Evolutionary conservation across 2,329 filamentous ascomycete genomes (phyloP), one percentile per base, ranked within the genome.

Genomic region (Apiospora sp.): DNA sequence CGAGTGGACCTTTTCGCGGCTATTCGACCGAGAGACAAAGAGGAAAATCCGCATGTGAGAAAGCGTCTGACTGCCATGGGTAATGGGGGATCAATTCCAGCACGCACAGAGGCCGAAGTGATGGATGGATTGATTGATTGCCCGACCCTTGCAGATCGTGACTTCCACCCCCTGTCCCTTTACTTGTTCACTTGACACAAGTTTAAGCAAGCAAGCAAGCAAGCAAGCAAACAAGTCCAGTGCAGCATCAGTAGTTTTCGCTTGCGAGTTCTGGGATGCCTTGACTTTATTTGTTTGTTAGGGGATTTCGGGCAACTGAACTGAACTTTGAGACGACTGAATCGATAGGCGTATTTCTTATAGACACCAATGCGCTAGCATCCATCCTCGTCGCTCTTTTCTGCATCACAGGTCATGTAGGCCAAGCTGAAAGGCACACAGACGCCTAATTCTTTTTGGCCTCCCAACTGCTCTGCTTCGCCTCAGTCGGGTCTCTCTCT

Each of bases 21-120:
- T 64, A 64, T 64, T 64, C 8, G 58, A 64, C 58, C 58, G 58
- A 64, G 58, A 64, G 34, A 64, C 58, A 41, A 34, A 41, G 30
- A 41, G 58, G 19, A 37, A 64, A 41, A 41, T 41, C 30, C 34
- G 34, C 54, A 61, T 61, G 54, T 37, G 54, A 61, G 54, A 61
- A 37, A 8, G 37, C 34, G 51, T 58, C 51, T 34, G 51, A 58
- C 51, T 41, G 37, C 37, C 37, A 41, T 41, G 37, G 37, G 37
- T 10, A 41, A 54, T 30, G 27, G 27, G 27, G 51, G 51, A 19
- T 30, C 30, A 30, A 4, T 30, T 30, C 24, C 27, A 58, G 51
- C 24, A 58, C 12, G 24, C 49, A 7, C 51, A 58, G 5, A 4
- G 51, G 51, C 51, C 13, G 27, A 27, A 27, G 6, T 49, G n/a